Percentiles rank a stretch among this genome's conserved stretches.
phyloP scores from a whole-genome alignment of 148 eudicot species.

The Rhododendron ferrugineum region DNA sequence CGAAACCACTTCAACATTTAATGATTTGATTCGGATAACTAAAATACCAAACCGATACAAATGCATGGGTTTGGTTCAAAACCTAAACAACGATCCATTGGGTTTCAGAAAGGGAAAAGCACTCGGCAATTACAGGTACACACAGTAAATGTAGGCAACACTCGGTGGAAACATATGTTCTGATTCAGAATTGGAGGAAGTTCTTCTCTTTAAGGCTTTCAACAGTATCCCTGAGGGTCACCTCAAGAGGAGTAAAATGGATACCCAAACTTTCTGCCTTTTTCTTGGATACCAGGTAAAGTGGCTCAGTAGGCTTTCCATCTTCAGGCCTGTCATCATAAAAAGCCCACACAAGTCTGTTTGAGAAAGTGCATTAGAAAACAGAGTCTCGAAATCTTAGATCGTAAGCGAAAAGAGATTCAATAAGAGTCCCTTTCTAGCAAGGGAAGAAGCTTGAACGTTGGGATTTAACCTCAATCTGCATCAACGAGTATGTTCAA shows the following conservation, averaged over 20 bases:
- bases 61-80: not conserved
- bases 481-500: not conserved
- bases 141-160: not conserved
- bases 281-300: constrained; percentile 25
- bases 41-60: not conserved
- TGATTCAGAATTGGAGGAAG: constrained; percentile 2
- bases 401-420: not conserved
- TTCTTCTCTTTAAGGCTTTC: constrained; percentile 5
- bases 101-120: not conserved
- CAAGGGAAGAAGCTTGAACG: not conserved
- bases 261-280: constrained; percentile 31
- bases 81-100: not conserved
- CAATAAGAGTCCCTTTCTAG: not conserved
- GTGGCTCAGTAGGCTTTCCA: constrained; percentile 2
- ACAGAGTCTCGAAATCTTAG: too few species aligned
- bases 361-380: not conserved
- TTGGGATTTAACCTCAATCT: not conserved
- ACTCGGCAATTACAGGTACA: not conserved
- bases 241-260: not conserved
- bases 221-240: not conserved
- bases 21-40: not conserved
- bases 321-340: constrained; percentile 20
- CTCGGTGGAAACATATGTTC: not conserved
- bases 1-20: not conserved
- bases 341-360: not conserved